Percentiles rank a stretch among this genome's conserved stretches.
Conservation (phyloP, 2,329 filamentous ascomycete genomes). For the Colletotrichum graminicola region DNA sequence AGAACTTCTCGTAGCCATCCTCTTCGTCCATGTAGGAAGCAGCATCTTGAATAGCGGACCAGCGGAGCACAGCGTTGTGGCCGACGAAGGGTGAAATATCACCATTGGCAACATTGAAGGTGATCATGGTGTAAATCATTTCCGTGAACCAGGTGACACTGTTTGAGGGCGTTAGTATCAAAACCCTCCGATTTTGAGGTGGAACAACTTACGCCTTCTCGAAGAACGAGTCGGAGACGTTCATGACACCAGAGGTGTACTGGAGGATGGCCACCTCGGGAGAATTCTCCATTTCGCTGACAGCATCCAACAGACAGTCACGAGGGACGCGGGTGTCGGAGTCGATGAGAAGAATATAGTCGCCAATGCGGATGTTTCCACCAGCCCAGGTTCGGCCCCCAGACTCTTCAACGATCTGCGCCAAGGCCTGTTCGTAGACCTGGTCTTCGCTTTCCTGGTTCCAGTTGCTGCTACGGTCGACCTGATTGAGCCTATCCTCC, state of each 20-base stretch:
- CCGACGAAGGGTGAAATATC: conserved; percentile 83
- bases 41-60: conserved; percentile 60
- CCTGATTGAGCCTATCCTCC: conserved; percentile 62
- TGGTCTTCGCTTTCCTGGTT: conserved; percentile 56
- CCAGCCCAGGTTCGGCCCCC: conserved; percentile 67
- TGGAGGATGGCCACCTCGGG: conserved; percentile 80
- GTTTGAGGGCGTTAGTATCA: conserved; percentile 48
- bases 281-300: conserved; percentile 77
- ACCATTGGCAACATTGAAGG: conserved; percentile 77
- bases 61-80: conserved; percentile 81
- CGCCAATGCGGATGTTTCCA: conserved; percentile 68
- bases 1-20: conserved; percentile 74
- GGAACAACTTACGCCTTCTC: conserved; percentile 65
- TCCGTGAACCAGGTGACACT: conserved; percentile 83
- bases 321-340: conserved; percentile 76
- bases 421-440: conserved; percentile 60
- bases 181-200: not conserved
- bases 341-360: conserved; percentile 75
- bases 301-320: conserved; percentile 77
- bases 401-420: conserved; percentile 62
- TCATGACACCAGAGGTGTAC: conserved; percentile 81
- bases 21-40: conserved; percentile 56
- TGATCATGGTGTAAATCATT: conserved; percentile 80
- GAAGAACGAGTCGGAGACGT: conserved; percentile 78
- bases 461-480: conserved; percentile 55